These are phyloP conservation scores for Starmerella riodocensis DNA, from an alignment of 805 yeast genomes.

Conservation along the genomic window DNA sequence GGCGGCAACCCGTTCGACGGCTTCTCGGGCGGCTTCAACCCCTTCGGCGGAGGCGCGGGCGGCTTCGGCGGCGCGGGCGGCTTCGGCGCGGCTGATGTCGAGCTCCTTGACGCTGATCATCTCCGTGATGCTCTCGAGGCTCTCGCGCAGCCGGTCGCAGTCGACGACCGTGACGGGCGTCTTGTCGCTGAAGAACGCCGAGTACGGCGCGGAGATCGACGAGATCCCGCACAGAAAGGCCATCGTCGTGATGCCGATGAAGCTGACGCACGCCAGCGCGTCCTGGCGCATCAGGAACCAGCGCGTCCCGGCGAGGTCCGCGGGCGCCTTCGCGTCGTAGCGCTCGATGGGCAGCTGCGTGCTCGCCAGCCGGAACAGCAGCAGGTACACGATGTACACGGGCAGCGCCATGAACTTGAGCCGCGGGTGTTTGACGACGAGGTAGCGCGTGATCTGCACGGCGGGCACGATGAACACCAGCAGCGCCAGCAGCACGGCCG, in stretches of 20 bases:
- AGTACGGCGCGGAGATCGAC: slow-evolving; percentile 31
- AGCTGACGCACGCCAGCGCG: slow-evolving; percentile 27
- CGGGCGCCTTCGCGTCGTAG: background rate
- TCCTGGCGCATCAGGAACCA: slow-evolving; percentile 21
- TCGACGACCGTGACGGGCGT: slow-evolving; percentile 24
- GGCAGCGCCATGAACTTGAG: slow-evolving; percentile 22
- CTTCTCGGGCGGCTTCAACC: too few species aligned
- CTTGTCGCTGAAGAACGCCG: slow-evolving; percentile 24
- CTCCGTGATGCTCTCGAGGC: slow-evolving; percentile 25
- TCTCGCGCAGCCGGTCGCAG: slow-evolving; percentile 23
- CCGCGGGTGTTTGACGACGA: slow-evolving; percentile 9
- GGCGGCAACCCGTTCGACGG: too few species aligned
- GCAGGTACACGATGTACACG: slow-evolving; percentile 20
- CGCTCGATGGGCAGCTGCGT: slow-evolving; percentile 25
- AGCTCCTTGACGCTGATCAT: slow-evolving; percentile 23
- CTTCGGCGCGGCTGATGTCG: slow-evolving; percentile 20
- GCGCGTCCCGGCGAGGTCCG: background rate
- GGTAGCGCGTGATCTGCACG: slow-evolving; percentile 13
- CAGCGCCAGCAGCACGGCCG: slow-evolving; percentile 20
- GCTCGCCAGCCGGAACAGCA: slow-evolving; percentile 23
- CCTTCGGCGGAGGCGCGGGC: too few species aligned
- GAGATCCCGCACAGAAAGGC: slow-evolving; percentile 32
- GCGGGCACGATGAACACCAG: slow-evolving; percentile 17
- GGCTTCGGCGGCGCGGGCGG: too few species aligned
- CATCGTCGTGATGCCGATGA: slow-evolving; percentile 33